Base-by-base conservation (phyloP, 176 grass and related monocot genomes). In the Areca catechu region DNA sequence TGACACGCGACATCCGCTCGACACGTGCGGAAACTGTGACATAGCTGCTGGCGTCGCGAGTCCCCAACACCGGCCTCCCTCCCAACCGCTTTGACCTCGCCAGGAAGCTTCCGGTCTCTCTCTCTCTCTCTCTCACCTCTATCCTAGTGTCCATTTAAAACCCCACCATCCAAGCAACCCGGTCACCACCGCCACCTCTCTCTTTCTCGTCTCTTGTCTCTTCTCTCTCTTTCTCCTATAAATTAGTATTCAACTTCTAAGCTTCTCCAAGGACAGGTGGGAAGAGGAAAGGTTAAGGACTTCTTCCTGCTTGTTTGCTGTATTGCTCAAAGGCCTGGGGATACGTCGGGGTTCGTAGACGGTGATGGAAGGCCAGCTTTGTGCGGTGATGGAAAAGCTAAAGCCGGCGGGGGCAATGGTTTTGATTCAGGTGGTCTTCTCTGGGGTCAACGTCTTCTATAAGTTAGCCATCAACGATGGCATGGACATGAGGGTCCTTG, bases 381-480 rank as follows among this genome's bases (percentile, higher is more conserved):
- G 30, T 1, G 30, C 6, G 18, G 19, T 75, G 47, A 61, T 69
- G 86, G 70, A 84, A 19, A 77, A 74, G 28, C 2, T 72, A 30
- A 80, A 71, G 65, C 69, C 85, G 6, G 79, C 72, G 62, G 75
- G 68, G 4, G 93, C 47, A 22, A 98, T 98, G 87, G 69, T 88
- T 51, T 4, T 85, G 53, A 62, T 88, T 27, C 93, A 88, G 80
- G 66, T 77, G 7, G 70, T 63, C 0, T 88, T 88, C 58, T 83
- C 93, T 18, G 84, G 81, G 19, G 76, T 83, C 3, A 97, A 97
- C 67, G 70, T 97, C 56, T 77, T 97, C 69, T 97, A 88, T 72
- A 91, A 97, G 82, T 74, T 97, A 1, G 93, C 93, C 0, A 75
- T 97, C 24, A 69, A 50, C 64, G 93, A 92, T 72, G 93, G 93